Percentiles rank a stretch among this genome's conserved stretches.
These are phyloP conservation scores for Singerocomus rubriflavus DNA, from an alignment of 1,284 basidiomycete species.

Conservation along the genomic window DNA sequence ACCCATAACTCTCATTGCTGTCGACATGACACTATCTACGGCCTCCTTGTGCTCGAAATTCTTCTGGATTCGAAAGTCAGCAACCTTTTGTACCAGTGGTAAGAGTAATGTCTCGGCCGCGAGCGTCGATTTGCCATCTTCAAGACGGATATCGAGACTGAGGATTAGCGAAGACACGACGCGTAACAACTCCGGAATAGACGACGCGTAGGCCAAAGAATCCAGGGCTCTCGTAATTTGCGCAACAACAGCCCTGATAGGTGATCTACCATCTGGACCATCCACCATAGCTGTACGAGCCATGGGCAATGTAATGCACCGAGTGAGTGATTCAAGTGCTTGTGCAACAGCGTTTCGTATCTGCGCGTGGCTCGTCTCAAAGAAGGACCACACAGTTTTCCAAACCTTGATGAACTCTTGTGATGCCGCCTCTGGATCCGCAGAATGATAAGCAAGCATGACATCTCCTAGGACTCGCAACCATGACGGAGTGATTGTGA, in stretches of 20 bases:
- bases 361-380: constrained; percentile 57
- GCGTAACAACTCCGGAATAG: constrained; percentile 69
- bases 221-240: constrained; percentile 68
- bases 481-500: constrained; percentile 67
- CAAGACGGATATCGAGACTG: constrained; percentile 40
- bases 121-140: constrained; percentile 43
- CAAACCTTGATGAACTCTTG: constrained; percentile 65
- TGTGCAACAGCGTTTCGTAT: constrained; percentile 63
- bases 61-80: constrained; percentile 73
- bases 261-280: constrained; percentile 41
- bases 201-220: constrained; percentile 63
- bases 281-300: constrained; percentile 52
- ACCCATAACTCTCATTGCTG: constrained; percentile 85
- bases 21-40: constrained; percentile 78
- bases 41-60: constrained; percentile 90
- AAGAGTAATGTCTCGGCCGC: constrained; percentile 74
- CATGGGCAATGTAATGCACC: constrained; percentile 67
- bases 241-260: constrained; percentile 59
- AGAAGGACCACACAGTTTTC: constrained; percentile 72
- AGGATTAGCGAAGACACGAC: constrained; percentile 57
- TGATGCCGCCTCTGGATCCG: constrained; percentile 48
- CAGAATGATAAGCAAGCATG: constrained; percentile 57
- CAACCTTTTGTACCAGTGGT: constrained; percentile 73
- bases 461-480: constrained; percentile 66
- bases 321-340: constrained; percentile 60